Evolutionary conservation across 2,329 filamentous ascomycete species (phyloP).

Genomic region (Dactylella cylindrospora): DNA sequence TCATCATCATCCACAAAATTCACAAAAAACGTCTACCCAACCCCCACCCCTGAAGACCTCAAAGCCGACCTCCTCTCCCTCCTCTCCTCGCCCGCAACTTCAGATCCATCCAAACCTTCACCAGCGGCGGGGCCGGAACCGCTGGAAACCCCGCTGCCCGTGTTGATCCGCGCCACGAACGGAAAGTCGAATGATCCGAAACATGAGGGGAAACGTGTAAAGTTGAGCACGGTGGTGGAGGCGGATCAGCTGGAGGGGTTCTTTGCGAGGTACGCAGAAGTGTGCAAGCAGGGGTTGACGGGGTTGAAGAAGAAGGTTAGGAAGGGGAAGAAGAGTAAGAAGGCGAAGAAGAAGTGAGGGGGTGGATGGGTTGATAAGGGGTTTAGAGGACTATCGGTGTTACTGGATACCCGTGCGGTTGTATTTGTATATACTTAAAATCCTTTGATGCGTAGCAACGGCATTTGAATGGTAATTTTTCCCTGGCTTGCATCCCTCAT

Average conservation of each 20-base stretch:
- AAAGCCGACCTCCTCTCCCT: conserved; percentile 62
- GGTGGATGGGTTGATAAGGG: no score
- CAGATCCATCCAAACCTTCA: conserved; percentile 6
- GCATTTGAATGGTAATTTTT: no score
- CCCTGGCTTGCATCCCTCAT: no score
- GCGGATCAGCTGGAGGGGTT: conserved; percentile 76
- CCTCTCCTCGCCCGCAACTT: conserved; percentile 5
- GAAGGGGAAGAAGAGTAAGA: conserved; percentile 78
- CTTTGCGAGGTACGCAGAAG: conserved; percentile 81
- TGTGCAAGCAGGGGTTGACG: conserved; percentile 85
- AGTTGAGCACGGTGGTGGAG: conserved; percentile 79
- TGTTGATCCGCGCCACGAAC: conserved; percentile 82
- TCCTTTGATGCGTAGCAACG: no score
- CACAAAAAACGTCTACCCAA: conserved; percentile 49
- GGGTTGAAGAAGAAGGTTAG: conserved; percentile 90
- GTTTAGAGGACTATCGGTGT: no score
- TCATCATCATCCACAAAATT: conserved; percentile 12
- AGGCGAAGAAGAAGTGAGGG: conserved; percentile 69
- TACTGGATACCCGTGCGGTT: no score
- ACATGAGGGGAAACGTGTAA: conserved; percentile 64
- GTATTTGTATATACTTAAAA: no score
- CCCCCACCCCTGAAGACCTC: conserved; percentile 56
- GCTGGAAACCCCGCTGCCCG: conserved; percentile 60
- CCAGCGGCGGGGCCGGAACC: neutral
- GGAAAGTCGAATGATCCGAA: conserved; percentile 62